Evolutionary conservation across 169 alveolate species (phyloP), one percentile per base, ranked within the genome.

Genomic region (Eimeria tenella): DNA sequence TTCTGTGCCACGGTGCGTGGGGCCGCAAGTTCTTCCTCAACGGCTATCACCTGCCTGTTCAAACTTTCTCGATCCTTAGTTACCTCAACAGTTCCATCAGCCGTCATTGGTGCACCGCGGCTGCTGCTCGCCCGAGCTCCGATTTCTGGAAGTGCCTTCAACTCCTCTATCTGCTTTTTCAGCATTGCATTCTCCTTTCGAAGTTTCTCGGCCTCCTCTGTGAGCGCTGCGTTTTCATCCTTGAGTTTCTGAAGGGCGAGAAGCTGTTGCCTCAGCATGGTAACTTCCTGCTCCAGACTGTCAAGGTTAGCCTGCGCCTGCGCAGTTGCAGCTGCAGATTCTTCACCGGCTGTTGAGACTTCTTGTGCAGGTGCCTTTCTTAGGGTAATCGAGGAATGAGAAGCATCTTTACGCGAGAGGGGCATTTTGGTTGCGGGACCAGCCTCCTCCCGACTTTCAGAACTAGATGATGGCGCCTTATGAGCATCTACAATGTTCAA

Each of bases 41-140:
- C 73, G 73, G 25, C 56, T 4, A 62, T 15, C 13, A 81, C 73
- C 60, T 50, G 52, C 21, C 55, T 53, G 73, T 55, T 8, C 82
- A 31, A 55, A 1, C 23, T 71, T 71, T 31, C 82, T 55, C n/a
- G 49, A 58, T 58, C 17, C 17, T 15, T 58, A 58, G 17, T 58
- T 58, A 9, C 7, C 42, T 53, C 89, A 17, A n/a, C 74, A 6
- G 53, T 71, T 81, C 55, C 89, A 31, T 62, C 74, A 81, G 89
- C 74, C 25, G 79, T 25, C 42, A 25, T 42, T 49, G 62, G 58
- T 53, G 81, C 13, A 23, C 21, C 60, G 50, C 8, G 13, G 49
- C 21, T 31, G 91, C 81, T 62, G 79, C 25, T 42, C 42, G 42
- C 42, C 42, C 42, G 42, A 31, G 42, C 65, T 1, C 5, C 0